These are phyloP conservation scores for Prunus campanulata DNA, from an alignment of 306 rosid genomes.

Conservation along the genomic window DNA sequence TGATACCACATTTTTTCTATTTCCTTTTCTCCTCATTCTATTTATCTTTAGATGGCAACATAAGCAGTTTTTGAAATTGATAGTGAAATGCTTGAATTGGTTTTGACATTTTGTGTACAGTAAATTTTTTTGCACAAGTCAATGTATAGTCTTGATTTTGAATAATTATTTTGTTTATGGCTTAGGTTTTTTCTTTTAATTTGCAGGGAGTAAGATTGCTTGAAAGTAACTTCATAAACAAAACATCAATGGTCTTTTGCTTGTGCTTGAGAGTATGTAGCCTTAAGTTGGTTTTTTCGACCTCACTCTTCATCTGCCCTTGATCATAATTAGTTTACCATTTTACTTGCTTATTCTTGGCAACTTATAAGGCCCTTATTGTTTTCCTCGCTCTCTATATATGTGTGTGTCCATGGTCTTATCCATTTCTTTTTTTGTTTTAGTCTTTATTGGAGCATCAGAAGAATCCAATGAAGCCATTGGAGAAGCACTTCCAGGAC, in stretches of 20 bases:
- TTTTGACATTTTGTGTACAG: too few species aligned
- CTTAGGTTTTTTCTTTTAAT: background rate
- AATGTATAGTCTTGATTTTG: too few species aligned
- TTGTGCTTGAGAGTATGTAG: slow-evolving; percentile 76
- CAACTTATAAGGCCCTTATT: background rate
- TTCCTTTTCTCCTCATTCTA: too few species aligned
- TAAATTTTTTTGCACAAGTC: too few species aligned
- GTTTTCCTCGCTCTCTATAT: background rate
- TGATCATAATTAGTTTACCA: background rate
- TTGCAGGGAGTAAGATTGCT: slow-evolving; percentile 84
- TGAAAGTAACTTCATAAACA: slow-evolving; percentile 92
- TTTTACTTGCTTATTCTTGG: background rate
- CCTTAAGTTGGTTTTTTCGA: slow-evolving; percentile 14
- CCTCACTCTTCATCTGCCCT: slow-evolving; percentile 9
- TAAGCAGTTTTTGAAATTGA: too few species aligned
- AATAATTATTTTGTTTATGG: background rate
- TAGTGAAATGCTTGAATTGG: too few species aligned
- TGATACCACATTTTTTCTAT: too few species aligned
- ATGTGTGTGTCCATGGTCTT: background rate
- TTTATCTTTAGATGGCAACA: too few species aligned
- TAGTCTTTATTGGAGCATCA: slow-evolving; percentile 91
- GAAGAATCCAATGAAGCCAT: slow-evolving; percentile 78
- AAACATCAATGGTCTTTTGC: slow-evolving; percentile 86
- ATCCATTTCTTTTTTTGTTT: slow-evolving; percentile 16
- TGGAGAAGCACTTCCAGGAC: slow-evolving; percentile 88